Evolutionary conservation across 208 protist species (phyloP), one percentile per base, ranked within the genome.

Genomic region (Wallacemonas sp.): DNA sequence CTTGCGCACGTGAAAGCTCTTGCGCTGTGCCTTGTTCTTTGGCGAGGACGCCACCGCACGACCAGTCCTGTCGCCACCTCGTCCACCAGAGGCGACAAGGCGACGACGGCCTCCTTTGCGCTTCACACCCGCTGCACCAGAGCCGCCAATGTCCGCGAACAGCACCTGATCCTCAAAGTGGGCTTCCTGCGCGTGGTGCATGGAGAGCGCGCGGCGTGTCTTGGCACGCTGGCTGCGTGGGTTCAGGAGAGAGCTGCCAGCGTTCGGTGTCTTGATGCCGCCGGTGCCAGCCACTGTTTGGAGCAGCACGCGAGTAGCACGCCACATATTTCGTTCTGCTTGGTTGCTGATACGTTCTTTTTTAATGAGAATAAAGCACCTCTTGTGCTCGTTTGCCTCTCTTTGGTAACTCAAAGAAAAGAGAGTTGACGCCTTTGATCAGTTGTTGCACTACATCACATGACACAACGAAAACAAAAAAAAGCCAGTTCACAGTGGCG

Each of bases 211-310:
- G 11, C 68, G 34, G 34, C 87, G 83, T 16, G 87, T 34, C 48
- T 78, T 79, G 2, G 83, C 65, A 5, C 84, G 81, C 14, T 85
- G 46, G 68, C 87, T 93, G 49, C 77, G 80, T 21, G 87, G 82
- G 65, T 93, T 91, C 0, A 81, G 71, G 4, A 90, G 81, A 23
- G 87, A 90, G 68, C 82, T 91, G 8, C 81, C 84, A 1, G 81
- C 77, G 33, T 77, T 76, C 14, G 80, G 78, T 11, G 84, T 19
- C 14, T 52, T 58, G 2, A 17, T 30, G 19, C 67, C 55, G 14
- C 21, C 54, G 3, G 11, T 44, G 11, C 29, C 36, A 36, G 19
- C 41, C 16, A 52, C 46, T 41, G 30, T 19, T 14, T 49, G 32
- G 36, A 12, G 44, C 57, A 12, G 48, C 47, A 24, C 57, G 47